Base-by-base conservation (phyloP, 305 asterid genomes). In the Solanum aculeatissimum region DNA sequence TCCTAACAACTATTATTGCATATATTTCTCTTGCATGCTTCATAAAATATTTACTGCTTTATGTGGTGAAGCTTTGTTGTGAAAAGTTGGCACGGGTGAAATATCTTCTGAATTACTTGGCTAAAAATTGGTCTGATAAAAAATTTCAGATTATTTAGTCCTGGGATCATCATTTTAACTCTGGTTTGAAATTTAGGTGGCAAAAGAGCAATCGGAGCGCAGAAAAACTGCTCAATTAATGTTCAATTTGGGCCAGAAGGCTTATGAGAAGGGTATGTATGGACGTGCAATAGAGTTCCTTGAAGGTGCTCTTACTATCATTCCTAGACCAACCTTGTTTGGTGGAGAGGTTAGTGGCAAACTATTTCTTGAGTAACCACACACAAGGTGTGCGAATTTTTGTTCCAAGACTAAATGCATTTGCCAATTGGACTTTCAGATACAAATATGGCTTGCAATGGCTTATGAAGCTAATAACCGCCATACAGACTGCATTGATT, bases 371-470 rank as follows among this genome's bases (percentile, higher is more conserved):
- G 7, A 49, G 9, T 32, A 23, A 11, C 60, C 66, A 11, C 62
- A 57, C 51, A 27, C 47, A 77, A 45, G 42, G 16, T 82, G 62
- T 27, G 38, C 23, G 16, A 23, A 40, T 45, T 43, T 18, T 42
- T 51, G 15, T 49, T 62, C 65, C 12, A 43, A 9, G 78, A 75
- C 86, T 75, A 84, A 66, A 13, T 42, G 38, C 23, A 11, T 42
- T 23, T 63, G n/a, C 10, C 57, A 5, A 79, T 82, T 27, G 75
- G 62, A 62, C 72, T 78, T 74, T 65, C 93, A 95, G 97, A 96
- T 96, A 91, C 99, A 96, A 86, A 96, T 96, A 92, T 96, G 99
- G 99, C 93, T 96, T 81, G 99, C 99, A 9, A 96, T 96, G 99
- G 99, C 99, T 49, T 96, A 96, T 58, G 99, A 96, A 87, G 99